Percentiles rank a stretch among this genome's conserved stretches.
Conservation (phyloP, 2,329 filamentous ascomycete species). For the Macroventuria anomochaeta region DNA sequence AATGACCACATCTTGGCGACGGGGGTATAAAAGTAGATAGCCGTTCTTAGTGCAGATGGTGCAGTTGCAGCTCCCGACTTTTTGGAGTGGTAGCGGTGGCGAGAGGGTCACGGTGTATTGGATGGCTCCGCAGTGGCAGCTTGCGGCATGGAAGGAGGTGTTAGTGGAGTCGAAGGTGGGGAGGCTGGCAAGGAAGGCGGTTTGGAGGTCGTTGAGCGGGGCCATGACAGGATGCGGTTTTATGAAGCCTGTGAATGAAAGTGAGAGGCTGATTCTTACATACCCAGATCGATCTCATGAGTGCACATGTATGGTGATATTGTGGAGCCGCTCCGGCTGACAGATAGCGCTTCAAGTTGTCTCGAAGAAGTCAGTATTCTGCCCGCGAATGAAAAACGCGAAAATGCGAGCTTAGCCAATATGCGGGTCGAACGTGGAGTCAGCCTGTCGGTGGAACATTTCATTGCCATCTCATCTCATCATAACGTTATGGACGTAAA, state of each 20-base stretch:
- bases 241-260: too few species aligned
- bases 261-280: too few species aligned
- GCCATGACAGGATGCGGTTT: too few species aligned
- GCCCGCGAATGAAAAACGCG: neutral
- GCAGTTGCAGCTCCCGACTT: conserved; percentile 59
- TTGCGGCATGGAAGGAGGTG: conserved; percentile 33
- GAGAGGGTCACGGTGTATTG: conserved; percentile 57
- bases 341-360: neutral
- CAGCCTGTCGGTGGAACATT: neutral
- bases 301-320: neutral
- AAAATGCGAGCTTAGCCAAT: neutral
- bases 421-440: neutral
- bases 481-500: neutral
- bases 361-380: neutral
- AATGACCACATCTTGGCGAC: conserved; percentile 1
- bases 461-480: neutral
- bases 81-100: conserved; percentile 56
- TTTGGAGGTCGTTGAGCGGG: neutral
- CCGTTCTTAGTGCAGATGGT: conserved; percentile 59
- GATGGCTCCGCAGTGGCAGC: conserved; percentile 63
- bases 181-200: conserved; percentile 7
- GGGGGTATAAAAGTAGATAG: conserved; percentile 56
- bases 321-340: conserved; percentile 16
- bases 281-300: too few species aligned
- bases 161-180: conserved; percentile 2